Percentiles rank a stretch among this genome's conserved stretches.
phyloP scores from a whole-genome alignment of 2,329 filamentous ascomycete genomes.

The Cercospora beticola region DNA sequence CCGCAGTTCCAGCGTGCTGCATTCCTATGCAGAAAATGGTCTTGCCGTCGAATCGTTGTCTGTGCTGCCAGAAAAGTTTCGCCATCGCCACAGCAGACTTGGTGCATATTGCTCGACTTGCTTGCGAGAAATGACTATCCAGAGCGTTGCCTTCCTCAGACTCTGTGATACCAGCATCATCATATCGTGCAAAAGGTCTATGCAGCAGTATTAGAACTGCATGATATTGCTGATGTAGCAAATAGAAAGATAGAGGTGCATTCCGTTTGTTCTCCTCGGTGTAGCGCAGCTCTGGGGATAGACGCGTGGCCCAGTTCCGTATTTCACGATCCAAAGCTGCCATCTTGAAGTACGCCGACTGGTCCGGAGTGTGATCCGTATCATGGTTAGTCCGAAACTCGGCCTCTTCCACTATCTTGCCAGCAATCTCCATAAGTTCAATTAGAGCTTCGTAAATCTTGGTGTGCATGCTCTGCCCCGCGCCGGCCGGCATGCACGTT shows the following conservation, averaged over 20 bases:
- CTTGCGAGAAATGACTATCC: conserved; percentile 29
- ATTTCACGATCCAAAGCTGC: conserved; percentile 29
- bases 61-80: conserved; percentile 31
- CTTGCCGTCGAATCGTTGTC: conserved; percentile 31
- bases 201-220: conserved; percentile 30
- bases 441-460: conserved; percentile 32
- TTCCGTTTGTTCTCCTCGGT: conserved; percentile 28
- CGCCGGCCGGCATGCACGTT: conserved; percentile 29
- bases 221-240: conserved; percentile 33
- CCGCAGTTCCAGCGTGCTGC: conserved; percentile 31
- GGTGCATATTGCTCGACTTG: conserved; percentile 31
- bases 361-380: conserved; percentile 22
- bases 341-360: conserved; percentile 32
- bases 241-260: conserved; percentile 29
- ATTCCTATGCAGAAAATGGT: conserved; percentile 30
- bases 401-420: conserved; percentile 31
- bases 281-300: conserved; percentile 29
- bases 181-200: conserved; percentile 31
- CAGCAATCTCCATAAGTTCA: conserved; percentile 32
- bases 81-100: conserved; percentile 30
- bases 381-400: conserved; percentile 25
- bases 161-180: conserved; percentile 19
- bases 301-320: conserved; percentile 26
- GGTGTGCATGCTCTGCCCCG: conserved; percentile 27
- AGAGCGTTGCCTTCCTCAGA: conserved; percentile 26